Evolutionary conservation across 1,139 yeast genomes (phyloP).

Genomic region (Yamadazyma atlantica): DNA sequence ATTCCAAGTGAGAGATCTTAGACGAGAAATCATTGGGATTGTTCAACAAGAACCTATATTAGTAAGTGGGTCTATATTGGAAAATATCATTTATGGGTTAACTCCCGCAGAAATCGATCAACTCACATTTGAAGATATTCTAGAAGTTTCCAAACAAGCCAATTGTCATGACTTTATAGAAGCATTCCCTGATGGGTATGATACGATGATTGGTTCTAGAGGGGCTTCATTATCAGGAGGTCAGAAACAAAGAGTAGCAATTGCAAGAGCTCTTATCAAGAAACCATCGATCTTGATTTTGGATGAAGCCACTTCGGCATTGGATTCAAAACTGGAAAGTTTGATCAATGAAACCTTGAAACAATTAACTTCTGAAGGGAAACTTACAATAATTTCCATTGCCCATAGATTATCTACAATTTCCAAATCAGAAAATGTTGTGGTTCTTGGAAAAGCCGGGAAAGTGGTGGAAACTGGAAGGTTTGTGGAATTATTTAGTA

Average conservation of each 20-base stretch:
- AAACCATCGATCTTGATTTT: slow-evolving; percentile 61
- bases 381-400: slow-evolving; percentile 83
- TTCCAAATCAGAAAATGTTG: slow-evolving; percentile 51
- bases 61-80: slow-evolving; percentile 75
- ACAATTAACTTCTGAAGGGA: slow-evolving; percentile 53
- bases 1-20: slow-evolving; percentile 69
- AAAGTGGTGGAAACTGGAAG: slow-evolving; percentile 44
- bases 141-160: slow-evolving; percentile 48
- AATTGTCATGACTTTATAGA: slow-evolving; percentile 56
- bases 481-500: slow-evolving; percentile 42
- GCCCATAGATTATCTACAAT: slow-evolving; percentile 91
- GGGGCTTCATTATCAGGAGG: slow-evolving; percentile 77
- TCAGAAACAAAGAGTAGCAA: slow-evolving; percentile 85
- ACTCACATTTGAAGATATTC: slow-evolving; percentile 41
- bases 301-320: slow-evolving; percentile 81
- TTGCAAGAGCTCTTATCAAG: slow-evolving; percentile 76
- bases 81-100: slow-evolving; percentile 77
- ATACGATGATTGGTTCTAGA: slow-evolving; percentile 53
- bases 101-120: slow-evolving; percentile 48
- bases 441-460: slow-evolving; percentile 52
- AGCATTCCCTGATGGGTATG: slow-evolving; percentile 52
- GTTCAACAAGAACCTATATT: slow-evolving; percentile 90
- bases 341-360: slow-evolving; percentile 61
- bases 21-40: slow-evolving; percentile 69
- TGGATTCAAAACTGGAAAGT: slow-evolving; percentile 72